phyloP scores from a whole-genome alignment of 306 rosid genomes.

The Rubus parviflorus region DNA sequence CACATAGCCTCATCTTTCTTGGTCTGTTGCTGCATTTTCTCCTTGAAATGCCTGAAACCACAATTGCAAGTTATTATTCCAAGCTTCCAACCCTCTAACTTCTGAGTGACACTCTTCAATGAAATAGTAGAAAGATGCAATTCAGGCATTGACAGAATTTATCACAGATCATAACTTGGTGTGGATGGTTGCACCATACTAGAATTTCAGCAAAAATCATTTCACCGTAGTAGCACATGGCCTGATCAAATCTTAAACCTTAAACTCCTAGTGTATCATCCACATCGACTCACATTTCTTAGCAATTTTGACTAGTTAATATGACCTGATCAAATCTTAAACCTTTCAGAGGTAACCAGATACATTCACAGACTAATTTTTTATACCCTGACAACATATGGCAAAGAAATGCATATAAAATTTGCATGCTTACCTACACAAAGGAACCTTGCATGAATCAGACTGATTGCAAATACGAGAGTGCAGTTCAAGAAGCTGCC shows the following conservation, averaged over 20 bases:
- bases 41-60: constrained; percentile 42
- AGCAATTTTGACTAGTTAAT: not conserved
- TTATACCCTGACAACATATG: not conserved
- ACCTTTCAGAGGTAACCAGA: not conserved
- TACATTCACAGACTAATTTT: not conserved
- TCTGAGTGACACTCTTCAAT: not conserved
- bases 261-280: not conserved
- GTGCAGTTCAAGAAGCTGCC: constrained; percentile 63
- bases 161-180: not conserved
- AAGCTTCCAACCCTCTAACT: not conserved
- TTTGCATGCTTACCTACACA: constrained; percentile 38
- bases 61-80: not conserved
- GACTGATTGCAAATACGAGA: constrained; percentile 51
- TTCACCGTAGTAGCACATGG: not conserved
- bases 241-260: too few species aligned
- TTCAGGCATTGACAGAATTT: not conserved
- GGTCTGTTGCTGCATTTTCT: constrained; percentile 40
- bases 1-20: constrained; percentile 47
- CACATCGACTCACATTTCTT: not conserved
- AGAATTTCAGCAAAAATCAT: not conserved
- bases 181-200: not conserved
- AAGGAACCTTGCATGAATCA: constrained; percentile 56
- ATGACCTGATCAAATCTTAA: not conserved
- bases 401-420: not conserved
- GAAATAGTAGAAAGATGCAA: not conserved